These are phyloP conservation scores for Mortierella hygrophila DNA, from an alignment of 192 early-diverging fungal genomes.

Conservation along the genomic window DNA sequence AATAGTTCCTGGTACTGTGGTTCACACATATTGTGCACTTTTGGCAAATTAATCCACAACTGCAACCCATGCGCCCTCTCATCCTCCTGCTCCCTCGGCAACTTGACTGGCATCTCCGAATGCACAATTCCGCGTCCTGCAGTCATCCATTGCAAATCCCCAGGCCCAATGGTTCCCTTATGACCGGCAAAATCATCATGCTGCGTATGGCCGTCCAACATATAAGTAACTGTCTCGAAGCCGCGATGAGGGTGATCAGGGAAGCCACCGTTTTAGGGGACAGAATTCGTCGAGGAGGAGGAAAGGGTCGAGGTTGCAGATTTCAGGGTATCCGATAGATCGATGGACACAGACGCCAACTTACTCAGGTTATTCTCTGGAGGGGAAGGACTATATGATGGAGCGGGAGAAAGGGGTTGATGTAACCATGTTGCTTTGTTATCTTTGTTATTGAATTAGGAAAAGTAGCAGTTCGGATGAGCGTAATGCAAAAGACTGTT, in stretches of 20 bases:
- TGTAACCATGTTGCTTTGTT: too few species aligned
- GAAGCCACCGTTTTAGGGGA: constrained; percentile 25
- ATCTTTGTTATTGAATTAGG: too few species aligned
- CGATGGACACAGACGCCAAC: not conserved
- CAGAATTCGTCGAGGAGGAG: constrained; percentile 1
- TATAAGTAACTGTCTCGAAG: constrained; percentile 78
- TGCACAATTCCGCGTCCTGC: constrained; percentile 75
- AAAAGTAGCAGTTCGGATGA: too few species aligned
- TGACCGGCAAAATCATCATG: constrained; percentile 71
- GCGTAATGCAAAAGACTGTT: too few species aligned
- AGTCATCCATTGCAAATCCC: constrained; percentile 78
- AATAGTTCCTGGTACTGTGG: constrained; percentile 52
- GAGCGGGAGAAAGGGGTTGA: too few species aligned
- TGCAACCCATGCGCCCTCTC: constrained; percentile 59
- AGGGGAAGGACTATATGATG: too few species aligned
- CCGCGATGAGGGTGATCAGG: constrained; percentile 70
- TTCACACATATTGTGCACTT: constrained; percentile 60
- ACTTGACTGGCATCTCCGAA: constrained; percentile 58
- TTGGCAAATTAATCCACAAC: constrained; percentile 75
- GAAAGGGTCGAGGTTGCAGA: not conserved
- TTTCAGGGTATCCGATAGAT: not conserved
- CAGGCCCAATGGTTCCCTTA: constrained; percentile 58
- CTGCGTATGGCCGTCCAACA: constrained; percentile 62
- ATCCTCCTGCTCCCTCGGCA: not conserved
- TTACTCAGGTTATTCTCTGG: too few species aligned